Percentiles rank a stretch among this genome's conserved stretches.
phyloP scores from a whole-genome alignment of 257 asterid species.

The Leptodermis oblonga region DNA sequence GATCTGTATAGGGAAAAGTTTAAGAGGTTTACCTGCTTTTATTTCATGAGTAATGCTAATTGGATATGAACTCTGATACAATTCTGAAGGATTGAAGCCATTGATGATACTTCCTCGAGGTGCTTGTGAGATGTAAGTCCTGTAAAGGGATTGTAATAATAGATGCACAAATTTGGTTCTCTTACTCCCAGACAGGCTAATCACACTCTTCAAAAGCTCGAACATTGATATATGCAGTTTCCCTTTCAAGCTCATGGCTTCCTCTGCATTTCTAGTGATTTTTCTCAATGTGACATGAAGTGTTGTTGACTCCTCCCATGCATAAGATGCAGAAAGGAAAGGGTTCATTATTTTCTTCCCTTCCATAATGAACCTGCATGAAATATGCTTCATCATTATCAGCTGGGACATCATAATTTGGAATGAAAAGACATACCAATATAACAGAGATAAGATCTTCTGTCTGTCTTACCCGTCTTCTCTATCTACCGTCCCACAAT shows the following conservation, averaged over 20 bases:
- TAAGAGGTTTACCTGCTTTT: conserved; percentile 46
- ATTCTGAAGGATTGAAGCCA: conserved; percentile 13
- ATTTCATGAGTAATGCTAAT: conserved; percentile 31
- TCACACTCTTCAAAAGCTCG: conserved; percentile 33
- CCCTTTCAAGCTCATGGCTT: conserved; percentile 27
- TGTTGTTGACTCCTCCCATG: conserved; percentile 52
- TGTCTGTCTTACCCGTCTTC: too few species aligned
- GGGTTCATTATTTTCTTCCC: conserved; percentile 58
- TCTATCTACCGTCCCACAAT: too few species aligned
- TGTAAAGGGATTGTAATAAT: conserved; percentile 30
- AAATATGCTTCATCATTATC: neutral
- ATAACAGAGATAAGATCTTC: too few species aligned
- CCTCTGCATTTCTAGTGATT: conserved; percentile 18
- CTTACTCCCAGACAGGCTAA: conserved; percentile 30
- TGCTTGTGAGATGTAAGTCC: conserved; percentile 42
- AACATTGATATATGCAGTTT: conserved; percentile 40
- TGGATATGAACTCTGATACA: conserved; percentile 31
- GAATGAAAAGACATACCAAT: too few species aligned
- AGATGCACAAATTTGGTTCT: conserved; percentile 22
- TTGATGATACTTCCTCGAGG: conserved; percentile 31
- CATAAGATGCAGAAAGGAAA: conserved; percentile 31
- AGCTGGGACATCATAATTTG: neutral
- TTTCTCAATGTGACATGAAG: conserved; percentile 36
- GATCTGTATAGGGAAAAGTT: too few species aligned
- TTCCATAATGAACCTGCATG: conserved; percentile 47